Conservation (phyloP, 1,284 basidiomycete genomes). For the Cryptococcus sp. region DNA sequence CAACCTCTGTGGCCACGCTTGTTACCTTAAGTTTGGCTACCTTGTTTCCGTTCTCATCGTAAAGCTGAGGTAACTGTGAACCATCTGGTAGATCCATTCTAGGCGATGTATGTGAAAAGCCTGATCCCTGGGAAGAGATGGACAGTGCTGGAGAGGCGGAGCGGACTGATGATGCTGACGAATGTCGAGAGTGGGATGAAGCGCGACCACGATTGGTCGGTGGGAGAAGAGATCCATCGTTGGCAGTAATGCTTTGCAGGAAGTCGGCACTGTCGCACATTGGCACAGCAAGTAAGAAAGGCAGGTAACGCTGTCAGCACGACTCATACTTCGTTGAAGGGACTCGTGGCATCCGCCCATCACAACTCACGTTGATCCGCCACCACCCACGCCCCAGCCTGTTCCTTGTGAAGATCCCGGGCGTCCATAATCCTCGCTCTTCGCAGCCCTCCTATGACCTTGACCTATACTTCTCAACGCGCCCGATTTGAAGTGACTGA, state of each 20-base stretch:
- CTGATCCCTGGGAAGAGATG: slow-evolving; percentile 46
- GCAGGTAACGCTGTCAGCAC: slow-evolving; percentile 1
- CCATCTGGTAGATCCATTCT: slow-evolving; percentile 47
- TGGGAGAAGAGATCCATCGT: slow-evolving; percentile 48
- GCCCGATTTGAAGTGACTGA: slow-evolving; percentile 18
- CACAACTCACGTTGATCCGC: slow-evolving; percentile 47
- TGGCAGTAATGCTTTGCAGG: slow-evolving; percentile 46
- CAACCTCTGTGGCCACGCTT: slow-evolving; percentile 89
- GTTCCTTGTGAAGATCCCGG: slow-evolving; percentile 16
- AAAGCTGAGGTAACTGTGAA: slow-evolving; percentile 13
- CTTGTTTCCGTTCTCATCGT: slow-evolving; percentile 13
- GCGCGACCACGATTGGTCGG: slow-evolving; percentile 38
- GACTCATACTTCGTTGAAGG: background rate
- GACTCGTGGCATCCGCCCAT: background rate
- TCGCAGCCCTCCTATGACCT: slow-evolving; percentile 42
- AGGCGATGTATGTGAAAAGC: slow-evolving; percentile 35
- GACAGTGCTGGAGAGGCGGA: slow-evolving; percentile 48
- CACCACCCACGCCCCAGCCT: slow-evolving; percentile 47
- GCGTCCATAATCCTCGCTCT: slow-evolving; percentile 49
- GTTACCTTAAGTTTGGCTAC: slow-evolving; percentile 92
- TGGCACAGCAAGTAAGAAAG: background rate
- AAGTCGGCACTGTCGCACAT: slow-evolving; percentile 41
- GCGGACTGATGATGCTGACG: slow-evolving; percentile 43
- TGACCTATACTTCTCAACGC: slow-evolving; percentile 26
- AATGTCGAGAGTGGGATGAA: slow-evolving; percentile 42